Base-by-base conservation (phyloP, 352 stramenopile species). In the Blastocystis sp. region DNA sequence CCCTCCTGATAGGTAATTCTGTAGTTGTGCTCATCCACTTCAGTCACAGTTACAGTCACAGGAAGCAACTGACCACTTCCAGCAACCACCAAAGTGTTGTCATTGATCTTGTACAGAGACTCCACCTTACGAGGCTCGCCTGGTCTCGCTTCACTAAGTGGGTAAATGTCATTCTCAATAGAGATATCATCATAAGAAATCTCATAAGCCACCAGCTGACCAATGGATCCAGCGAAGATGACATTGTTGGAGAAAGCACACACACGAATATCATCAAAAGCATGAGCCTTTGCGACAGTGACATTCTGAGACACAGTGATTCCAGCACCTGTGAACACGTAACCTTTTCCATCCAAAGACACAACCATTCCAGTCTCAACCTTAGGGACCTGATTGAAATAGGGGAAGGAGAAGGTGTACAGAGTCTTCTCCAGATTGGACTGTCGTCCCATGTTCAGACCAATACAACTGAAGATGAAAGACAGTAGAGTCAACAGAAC, bases 321-420 rank as follows among this genome's bases (percentile, higher is more conserved):
- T 54, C 63, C 63, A 75, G 63, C 63, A 42, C 63, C 63, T 3
- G 63, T 75, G 35, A 75, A 75, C 63, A 75, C 63, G 35, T 75
- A 75, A 12, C 63, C 63, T 6, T 75, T 75, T 9, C 4, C 29
- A 54, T 75, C 63, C 32, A 75, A 19, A 43, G 63, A 75, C 32
- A 75, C 63, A 21, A 75, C 63, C 63, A 75, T 75, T 51, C 63
- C 63, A 21, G 29, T 49, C 19, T 54, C 37, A 4, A 75, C 63
- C 63, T 75, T 54, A 14, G 63, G 63, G 32, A 54, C 52, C 35
- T 75, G 63, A 42, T 75, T 75, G 35, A 75, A 75, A 42, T 75
- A 75, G 11, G 63, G 63, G 63, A 75, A 75, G 14, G 63, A 75
- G 63, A 75, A 75, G 32, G 63, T 75, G 29, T 75, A 75, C 4